Evolutionary conservation across 805 yeast genomes (phyloP), one percentile per base, ranked within the genome.

Genomic region (Schwanniomyces pseudopolymorphus): DNA sequence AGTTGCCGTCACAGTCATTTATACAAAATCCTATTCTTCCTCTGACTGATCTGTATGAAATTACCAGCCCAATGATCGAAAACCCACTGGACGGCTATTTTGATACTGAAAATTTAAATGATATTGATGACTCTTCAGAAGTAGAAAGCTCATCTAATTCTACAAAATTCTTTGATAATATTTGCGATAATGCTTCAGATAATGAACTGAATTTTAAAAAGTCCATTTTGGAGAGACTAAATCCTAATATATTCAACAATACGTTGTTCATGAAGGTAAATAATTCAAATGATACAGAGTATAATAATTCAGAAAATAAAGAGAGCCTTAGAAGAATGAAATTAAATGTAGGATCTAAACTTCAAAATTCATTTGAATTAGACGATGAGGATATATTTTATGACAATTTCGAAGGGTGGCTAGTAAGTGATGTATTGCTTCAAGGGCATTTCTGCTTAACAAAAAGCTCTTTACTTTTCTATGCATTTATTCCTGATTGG

Each of bases 401-500:
- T 26, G 78, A 75, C n/a, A 87, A 83, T 50, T 85, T 75, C 56
- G 77, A 85, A 2, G 82, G 90, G 25, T 91, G 96, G 96, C 69
- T 91, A 31, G 71, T 89, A 47, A 79, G 83, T 49, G 96, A 88
- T 56, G 94, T 91, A 0, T 69, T 92, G 22, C 67, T 90, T 21
- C 97, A 89, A 63, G 98, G 98, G 2, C 91, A 87, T 56, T 63
- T 90, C 14, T 86, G 86, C 55, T 63, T 92, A 21, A 90, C 97
- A 1, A 64, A 72, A 37, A 69, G 75, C 13, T 79, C 80, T 50
- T 60, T 91, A 5, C 66, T 89, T 38, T 92, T 88, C 59, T 85
- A 85, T 67, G 94, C 97, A 0, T 83, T 81, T 54, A 63, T 92
- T 8, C 96, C 97, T 0, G 77, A 78, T 19, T 45, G 48, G 39